A percentile compares a stretch with the other conserved stretches of the same genome.
phyloP scores from a whole-genome alignment of 345 rosid genomes.

The Garcia nutans region DNA sequence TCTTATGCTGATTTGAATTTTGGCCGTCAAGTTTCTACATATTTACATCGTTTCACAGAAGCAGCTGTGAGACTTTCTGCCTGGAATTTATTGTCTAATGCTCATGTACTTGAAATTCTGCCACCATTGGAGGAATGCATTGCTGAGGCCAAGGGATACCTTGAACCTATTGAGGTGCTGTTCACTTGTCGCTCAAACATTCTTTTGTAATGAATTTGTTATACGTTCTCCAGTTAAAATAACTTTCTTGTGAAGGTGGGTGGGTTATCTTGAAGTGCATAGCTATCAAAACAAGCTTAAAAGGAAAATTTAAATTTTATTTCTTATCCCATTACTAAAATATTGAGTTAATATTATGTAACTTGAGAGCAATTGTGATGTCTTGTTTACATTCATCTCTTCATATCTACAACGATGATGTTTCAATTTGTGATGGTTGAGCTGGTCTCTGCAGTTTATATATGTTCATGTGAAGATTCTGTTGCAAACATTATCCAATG shows the following conservation, averaged over 20 bases:
- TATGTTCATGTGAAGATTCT: background rate
- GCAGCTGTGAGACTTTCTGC: slow-evolving; percentile 62
- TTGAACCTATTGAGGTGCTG: slow-evolving; percentile 77
- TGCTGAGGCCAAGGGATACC: slow-evolving; percentile 66
- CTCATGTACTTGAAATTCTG: slow-evolving; percentile 77
- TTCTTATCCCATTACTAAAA: background rate
- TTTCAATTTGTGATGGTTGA: background rate
- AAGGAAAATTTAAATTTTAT: background rate
- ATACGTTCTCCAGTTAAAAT: too few relatives aligned
- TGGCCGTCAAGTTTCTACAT: slow-evolving; percentile 75
- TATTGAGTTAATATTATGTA: background rate
- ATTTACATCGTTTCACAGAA: slow-evolving; percentile 69
- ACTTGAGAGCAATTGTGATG: background rate
- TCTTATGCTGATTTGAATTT: slow-evolving; percentile 71
- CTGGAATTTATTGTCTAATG: slow-evolving; percentile 64
- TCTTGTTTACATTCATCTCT: background rate
- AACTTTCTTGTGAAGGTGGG: background rate
- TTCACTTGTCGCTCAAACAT: background rate
- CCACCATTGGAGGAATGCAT: slow-evolving; percentile 68
- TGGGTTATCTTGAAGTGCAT: background rate
- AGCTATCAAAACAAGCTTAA: background rate
- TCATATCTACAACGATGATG: background rate
- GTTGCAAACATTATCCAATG: background rate
- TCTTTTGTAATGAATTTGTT: background rate
- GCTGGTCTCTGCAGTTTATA: background rate